phyloP scores from a whole-genome alignment of 106 monocot species.

The Vanilla planifolia region DNA sequence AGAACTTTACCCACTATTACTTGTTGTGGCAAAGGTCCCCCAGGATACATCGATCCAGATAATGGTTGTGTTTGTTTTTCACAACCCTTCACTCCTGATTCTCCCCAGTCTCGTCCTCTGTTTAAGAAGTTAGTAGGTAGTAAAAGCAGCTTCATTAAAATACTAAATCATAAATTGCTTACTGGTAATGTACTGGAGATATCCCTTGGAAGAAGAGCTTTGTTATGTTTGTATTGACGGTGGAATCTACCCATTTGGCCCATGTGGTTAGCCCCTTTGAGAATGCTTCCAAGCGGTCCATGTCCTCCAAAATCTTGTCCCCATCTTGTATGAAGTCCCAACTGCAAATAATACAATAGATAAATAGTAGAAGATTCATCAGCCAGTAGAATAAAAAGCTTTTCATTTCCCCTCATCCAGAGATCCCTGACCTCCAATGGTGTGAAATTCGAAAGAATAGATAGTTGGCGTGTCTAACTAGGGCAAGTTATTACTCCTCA shows the following conservation, averaged over 20 bases:
- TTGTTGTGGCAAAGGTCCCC: constrained; percentile 47
- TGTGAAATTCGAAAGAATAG: no score
- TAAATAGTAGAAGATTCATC: no score
- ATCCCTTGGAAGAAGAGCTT: constrained; percentile 84
- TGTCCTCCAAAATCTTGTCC: constrained; percentile 37
- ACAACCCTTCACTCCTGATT: constrained; percentile 38
- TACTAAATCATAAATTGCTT: constrained; percentile 7
- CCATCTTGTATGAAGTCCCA: constrained; percentile 76
- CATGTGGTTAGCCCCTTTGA: constrained; percentile 70
- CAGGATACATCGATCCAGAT: constrained; percentile 50
- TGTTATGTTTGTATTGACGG: constrained; percentile 49
- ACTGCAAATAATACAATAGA: constrained; percentile 17
- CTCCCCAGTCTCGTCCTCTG: constrained; percentile 74
- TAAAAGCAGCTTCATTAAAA: neutral
- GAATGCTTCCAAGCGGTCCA: constrained; percentile 78
- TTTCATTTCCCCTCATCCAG: no score
- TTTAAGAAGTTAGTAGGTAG: neutral
- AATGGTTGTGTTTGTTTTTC: constrained; percentile 49
- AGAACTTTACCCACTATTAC: constrained; percentile 50
- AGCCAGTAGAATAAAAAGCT: no score
- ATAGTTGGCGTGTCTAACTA: no score
- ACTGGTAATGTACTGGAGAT: constrained; percentile 82
- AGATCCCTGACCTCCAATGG: no score
- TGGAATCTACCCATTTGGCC: constrained; percentile 80
- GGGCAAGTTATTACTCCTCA: no score